Base-by-base conservation (phyloP, 129 eudicot species). In the Centella asiatica region DNA sequence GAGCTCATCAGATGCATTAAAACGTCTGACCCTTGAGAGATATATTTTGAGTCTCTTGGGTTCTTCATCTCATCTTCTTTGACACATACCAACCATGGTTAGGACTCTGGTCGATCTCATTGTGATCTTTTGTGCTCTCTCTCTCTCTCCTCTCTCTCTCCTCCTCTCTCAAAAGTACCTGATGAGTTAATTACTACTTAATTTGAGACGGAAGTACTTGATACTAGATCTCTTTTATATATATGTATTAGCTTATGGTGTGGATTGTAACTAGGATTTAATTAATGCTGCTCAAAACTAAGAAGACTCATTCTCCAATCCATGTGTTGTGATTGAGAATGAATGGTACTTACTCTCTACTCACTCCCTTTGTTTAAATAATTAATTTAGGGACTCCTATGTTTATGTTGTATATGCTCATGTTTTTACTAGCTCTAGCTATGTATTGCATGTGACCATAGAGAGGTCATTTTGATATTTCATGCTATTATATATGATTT, bases 81-180 rank as follows among this genome's bases (percentile, higher is more conserved):
- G 8, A 31, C 62, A 83, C 76, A 70, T 83, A 76, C 80, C 88
- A 78, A 88, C 96, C 96, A 88, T 88, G 93, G 96, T 88, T 84
- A 84, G 89, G 92, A 83, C 93, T 88, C 64, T 66, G 89, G 96
- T 78, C 79, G 62, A 59, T 75, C 65, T 82, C 75, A 71, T 72
- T 47, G 46, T 36, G 3, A 62, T 50, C 65, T 13, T 24, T 47
- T 36, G 57, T n/a, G n/a, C n/a, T 24, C 64, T 20, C 18, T 59
- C 68, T 50, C 25, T 44, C 67, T 29, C 47, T 42, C 14, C 20
- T 59, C 68, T 24, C 20, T 59, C 68, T 69, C 24, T 25, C n/a
- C 34, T 64, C 65, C 37, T 45, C 51, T 61, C 69, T 62, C 57
- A 31, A 70, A 17, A 31, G 23, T 28, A 32, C 22, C 48, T 61